Conservation (phyloP, 2,329 filamentous ascomycete species). For the Ophiocordyceps australis region DNA sequence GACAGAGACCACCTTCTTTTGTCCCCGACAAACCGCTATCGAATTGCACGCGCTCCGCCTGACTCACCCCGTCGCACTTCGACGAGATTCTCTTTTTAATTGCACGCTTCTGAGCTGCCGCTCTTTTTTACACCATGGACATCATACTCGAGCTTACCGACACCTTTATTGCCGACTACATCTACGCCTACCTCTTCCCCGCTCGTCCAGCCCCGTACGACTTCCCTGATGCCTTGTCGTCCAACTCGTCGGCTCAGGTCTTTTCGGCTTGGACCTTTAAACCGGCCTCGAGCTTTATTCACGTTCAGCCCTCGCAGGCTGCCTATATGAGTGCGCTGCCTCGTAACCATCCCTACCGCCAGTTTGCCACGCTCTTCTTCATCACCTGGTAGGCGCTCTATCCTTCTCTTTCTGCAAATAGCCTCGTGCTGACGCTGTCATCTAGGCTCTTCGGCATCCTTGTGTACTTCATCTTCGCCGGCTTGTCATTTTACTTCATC, state of each 20-base stretch:
- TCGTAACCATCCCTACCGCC: conserved; percentile 61
- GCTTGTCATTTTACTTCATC: conserved; percentile 70
- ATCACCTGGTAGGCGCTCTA: conserved; percentile 56
- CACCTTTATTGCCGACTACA: conserved; percentile 61
- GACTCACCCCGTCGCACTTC: no score
- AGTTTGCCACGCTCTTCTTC: conserved; percentile 57
- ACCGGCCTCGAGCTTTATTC: conserved; percentile 53
- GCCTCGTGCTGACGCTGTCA: not conserved
- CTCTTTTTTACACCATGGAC: no score
- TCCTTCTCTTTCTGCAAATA: conserved; percentile 1
- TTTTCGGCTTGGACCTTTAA: conserved; percentile 51
- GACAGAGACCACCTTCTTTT: no score
- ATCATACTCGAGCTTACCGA: conserved; percentile 76
- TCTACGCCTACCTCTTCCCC: conserved; percentile 59
- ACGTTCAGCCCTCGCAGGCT: conserved; percentile 50
- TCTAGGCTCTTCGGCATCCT: conserved; percentile 66
- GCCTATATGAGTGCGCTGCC: conserved; percentile 66
- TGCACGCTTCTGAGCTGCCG: no score
- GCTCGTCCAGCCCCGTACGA: conserved; percentile 32
- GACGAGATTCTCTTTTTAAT: no score
- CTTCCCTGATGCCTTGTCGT: conserved; percentile 24
- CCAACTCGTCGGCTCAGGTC: conserved; percentile 34
- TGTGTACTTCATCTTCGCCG: conserved; percentile 71
- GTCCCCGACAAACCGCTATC: no score
- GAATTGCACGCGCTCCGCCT: no score